phyloP scores from a whole-genome alignment of 495 filamentous ascomycete genomes.

The Xylaria intraflava region DNA sequence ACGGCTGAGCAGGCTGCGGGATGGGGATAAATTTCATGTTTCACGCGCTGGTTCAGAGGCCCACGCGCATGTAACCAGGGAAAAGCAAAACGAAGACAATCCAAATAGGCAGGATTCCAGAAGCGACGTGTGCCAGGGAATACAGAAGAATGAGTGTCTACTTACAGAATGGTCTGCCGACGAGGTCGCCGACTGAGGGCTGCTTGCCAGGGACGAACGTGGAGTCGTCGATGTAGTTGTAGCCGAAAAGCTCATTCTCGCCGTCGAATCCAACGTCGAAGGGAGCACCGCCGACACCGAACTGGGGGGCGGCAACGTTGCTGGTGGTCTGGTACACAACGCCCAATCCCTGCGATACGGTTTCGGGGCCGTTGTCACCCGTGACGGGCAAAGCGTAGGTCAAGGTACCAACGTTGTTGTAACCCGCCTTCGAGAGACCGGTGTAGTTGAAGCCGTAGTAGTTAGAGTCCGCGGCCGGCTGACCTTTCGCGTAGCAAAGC shows the following conservation, averaged over 20 bases:
- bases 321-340: slow-evolving; percentile 36
- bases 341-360: slow-evolving; percentile 31
- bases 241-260: slow-evolving; percentile 36
- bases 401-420: slow-evolving; percentile 28
- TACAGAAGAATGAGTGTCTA: not conserved
- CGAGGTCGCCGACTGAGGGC: slow-evolving; percentile 5
- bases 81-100: not conserved
- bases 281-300: slow-evolving; percentile 19
- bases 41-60: not conserved
- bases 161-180: slow-evolving; percentile 16
- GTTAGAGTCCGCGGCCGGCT: slow-evolving; percentile 13
- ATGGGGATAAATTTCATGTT: not conserved
- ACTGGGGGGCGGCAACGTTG: slow-evolving; percentile 48
- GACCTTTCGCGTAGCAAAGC: slow-evolving; percentile 46
- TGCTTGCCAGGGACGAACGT: slow-evolving; percentile 15
- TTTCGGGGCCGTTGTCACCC: slow-evolving; percentile 21
- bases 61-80: not conserved
- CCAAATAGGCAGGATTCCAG: too few relatives aligned
- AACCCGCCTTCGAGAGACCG: slow-evolving; percentile 21
- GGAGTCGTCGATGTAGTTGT: slow-evolving; percentile 40
- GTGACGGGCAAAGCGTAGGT: slow-evolving; percentile 34
- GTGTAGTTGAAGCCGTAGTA: slow-evolving; percentile 38
- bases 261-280: slow-evolving; percentile 40
- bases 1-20: slow-evolving; percentile 13
- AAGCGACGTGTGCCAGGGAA: too few relatives aligned